phyloP scores from a whole-genome alignment of 176 grass and related monocot genomes.

The Hsuehochloa calcarea region DNA sequence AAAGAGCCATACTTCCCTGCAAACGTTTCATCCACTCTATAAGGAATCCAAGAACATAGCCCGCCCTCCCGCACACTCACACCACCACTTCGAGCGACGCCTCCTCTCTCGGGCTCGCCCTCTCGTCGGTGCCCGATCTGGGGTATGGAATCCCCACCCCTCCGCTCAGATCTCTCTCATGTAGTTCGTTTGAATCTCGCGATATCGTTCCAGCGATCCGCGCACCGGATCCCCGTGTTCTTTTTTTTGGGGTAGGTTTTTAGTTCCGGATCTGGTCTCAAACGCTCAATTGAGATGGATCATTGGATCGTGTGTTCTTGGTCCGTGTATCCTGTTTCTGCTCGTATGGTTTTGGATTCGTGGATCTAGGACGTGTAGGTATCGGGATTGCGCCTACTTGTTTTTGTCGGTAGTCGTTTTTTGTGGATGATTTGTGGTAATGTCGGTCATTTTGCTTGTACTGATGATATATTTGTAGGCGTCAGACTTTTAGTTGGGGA shows the following conservation, averaged over 20 bases:
- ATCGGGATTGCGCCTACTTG: not conserved
- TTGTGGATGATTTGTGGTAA: not conserved
- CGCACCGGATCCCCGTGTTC: not conserved
- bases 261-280: not conserved
- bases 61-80: not conserved
- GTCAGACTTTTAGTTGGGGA: not conserved
- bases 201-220: not conserved
- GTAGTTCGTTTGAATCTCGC: not conserved
- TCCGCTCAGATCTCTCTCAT: not conserved
- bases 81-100: not conserved
- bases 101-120: not conserved
- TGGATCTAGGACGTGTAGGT: not conserved
- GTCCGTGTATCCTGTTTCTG: not conserved
- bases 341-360: not conserved
- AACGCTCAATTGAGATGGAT: not conserved
- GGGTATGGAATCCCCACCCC: not conserved
- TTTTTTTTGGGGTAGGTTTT: not conserved
- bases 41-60: conserved; percentile 6
- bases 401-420: not conserved
- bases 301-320: not conserved
- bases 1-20: not conserved
- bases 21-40: not conserved
- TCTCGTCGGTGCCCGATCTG: conserved; percentile 14
- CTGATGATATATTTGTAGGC: not conserved
- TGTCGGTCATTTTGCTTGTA: not conserved